Evolutionary conservation across 345 rosid genomes (phyloP), one percentile per base, ranked within the genome.

Genomic region (Rhodamnia rubescens): DNA sequence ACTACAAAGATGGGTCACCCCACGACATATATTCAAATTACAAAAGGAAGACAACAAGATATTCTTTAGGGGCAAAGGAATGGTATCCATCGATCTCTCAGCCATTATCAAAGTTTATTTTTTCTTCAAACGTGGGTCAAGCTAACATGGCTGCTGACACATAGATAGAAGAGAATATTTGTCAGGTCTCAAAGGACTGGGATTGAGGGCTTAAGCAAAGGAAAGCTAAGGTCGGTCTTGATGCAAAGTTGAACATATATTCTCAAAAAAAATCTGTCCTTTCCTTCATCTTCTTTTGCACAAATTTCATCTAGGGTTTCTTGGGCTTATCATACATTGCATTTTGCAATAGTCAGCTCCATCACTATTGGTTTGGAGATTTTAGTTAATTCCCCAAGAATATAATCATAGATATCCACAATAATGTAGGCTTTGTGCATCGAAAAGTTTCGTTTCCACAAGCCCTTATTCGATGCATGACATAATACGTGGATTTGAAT

Each of bases 121-220:
- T 57, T 20, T 55, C 90, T 91, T 86, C 75, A 84, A 9, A 85
- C 20, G 84, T 69, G 89, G 89, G 90, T 81, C 85, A 82, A 85
- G 92, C 82, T 54, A 81, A 82, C 89, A 85, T 88, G 89, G 40
- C 64, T 55, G 83, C 84, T 86, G 88, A 87, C 82, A 83, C 85
- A 12, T 55, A 42, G 64, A 84, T 36, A 50, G 27, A 64, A n/a
- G 15, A 54, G 42, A 84, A 74, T 49, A 84, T 64, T 84, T 49
- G 36, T 84, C 51, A 4, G 82, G 49, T 32, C 54, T 53, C 40
- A n/a, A 47, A 42, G 82, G 86, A 53, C 55, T 29, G 53, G 81
- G 24, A 53, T 53, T n/a, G 32, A 52, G 47, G 86, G 82, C 29
- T 84, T 53, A 84, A 74, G 47, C 50, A 5, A 74, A 51, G 59